Conservation (phyloP, 140 eudicot species). For the Flaveria floridana region DNA sequence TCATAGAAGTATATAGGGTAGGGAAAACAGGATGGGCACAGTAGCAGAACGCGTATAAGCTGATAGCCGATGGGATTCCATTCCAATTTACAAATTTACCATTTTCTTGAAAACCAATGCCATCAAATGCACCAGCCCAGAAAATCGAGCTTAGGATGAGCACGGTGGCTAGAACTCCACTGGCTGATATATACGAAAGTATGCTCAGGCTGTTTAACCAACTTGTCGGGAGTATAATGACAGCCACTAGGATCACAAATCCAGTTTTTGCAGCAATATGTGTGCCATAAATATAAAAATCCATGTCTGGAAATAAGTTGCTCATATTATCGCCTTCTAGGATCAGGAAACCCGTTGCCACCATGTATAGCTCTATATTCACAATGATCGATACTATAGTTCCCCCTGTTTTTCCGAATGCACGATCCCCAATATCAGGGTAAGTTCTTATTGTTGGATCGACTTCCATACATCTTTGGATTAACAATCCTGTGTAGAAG, state of each 20-base stretch:
- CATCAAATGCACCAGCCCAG: constrained; percentile 70
- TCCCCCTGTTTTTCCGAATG: constrained; percentile 70
- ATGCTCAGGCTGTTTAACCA: constrained; percentile 59
- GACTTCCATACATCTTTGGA: constrained; percentile 72
- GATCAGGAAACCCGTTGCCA: constrained; percentile 76
- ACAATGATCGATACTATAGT: constrained; percentile 48
- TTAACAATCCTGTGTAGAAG: constrained; percentile 73
- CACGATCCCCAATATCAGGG: constrained; percentile 76
- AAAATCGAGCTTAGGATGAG: constrained; percentile 62
- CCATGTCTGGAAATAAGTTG: constrained; percentile 50
- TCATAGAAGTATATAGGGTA: constrained; percentile 74
- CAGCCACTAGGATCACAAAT: constrained; percentile 51
- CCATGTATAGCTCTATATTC: constrained; percentile 68
- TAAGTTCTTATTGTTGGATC: constrained; percentile 59
- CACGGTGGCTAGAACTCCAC: constrained; percentile 68
- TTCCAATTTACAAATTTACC: constrained; percentile 47
- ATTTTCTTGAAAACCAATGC: constrained; percentile 57
- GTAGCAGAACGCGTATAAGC: constrained; percentile 75
- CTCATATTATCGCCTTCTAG: constrained; percentile 75
- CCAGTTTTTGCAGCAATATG: constrained; percentile 47
- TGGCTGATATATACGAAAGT: constrained; percentile 73
- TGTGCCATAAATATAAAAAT: constrained; percentile 39
- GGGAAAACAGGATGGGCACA: constrained; percentile 90
- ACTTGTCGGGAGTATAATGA: constrained; percentile 62
- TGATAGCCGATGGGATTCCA: constrained; percentile 60